A percentile compares a stretch with the other conserved stretches of the same genome.
Conservation (phyloP, 73 alveolate species). For the Tetrahymena thermophila region DNA sequence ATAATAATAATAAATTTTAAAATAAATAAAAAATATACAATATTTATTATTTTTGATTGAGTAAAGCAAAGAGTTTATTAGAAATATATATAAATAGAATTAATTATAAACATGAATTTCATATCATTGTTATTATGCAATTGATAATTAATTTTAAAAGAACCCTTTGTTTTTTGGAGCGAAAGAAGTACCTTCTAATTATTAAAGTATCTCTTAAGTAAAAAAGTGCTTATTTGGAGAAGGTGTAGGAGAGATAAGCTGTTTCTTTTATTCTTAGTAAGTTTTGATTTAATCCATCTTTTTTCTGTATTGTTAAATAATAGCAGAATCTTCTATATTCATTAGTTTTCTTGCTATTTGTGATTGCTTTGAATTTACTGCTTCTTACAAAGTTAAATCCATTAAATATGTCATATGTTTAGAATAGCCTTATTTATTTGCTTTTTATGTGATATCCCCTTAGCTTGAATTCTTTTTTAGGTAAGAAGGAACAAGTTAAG, state of each 20-base stretch:
- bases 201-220: background rate
- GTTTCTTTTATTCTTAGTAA: background rate
- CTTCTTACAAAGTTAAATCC: background rate
- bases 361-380: background rate
- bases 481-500: background rate
- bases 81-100: no score
- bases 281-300: background rate
- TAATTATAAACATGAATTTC: no score
- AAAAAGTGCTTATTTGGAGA: background rate
- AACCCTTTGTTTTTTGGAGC: background rate
- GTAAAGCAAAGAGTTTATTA: no score
- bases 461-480: background rate
- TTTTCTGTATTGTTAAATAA: background rate
- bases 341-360: background rate
- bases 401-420: background rate
- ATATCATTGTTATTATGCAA: background rate
- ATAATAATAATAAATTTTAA: no score
- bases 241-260: background rate
- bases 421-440: background rate
- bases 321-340: background rate
- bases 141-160: background rate
- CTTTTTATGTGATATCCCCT: background rate
- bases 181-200: background rate
- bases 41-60: no score
- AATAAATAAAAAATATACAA: no score